phyloP scores from a whole-genome alignment of 2,329 filamentous ascomycete genomes.

The Tolypocladium album region DNA sequence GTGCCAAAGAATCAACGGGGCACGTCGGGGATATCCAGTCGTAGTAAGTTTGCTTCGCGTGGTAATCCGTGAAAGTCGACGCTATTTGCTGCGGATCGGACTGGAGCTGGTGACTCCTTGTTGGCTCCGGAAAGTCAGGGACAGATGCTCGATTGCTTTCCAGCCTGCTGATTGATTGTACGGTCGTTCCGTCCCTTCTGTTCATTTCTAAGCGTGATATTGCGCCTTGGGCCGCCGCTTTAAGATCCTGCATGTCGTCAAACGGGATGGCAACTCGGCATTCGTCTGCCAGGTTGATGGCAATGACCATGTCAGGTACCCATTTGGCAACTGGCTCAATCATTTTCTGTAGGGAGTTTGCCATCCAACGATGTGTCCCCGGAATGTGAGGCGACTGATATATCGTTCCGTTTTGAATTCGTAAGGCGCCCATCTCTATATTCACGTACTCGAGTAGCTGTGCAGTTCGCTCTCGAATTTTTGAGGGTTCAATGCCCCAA shows the following conservation, averaged over 20 bases:
- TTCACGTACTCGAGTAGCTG: slow-evolving; percentile 19
- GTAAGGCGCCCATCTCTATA: slow-evolving; percentile 29
- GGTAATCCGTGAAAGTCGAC: slow-evolving; percentile 9
- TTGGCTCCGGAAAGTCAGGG: background rate
- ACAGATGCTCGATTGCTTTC: background rate
- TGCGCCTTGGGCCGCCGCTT: slow-evolving; percentile 35
- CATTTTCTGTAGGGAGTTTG: slow-evolving; percentile 43
- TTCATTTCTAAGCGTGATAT: background rate
- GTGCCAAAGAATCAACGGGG: slow-evolving; percentile 33
- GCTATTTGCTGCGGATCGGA: background rate
- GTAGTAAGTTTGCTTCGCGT: slow-evolving; percentile 20
- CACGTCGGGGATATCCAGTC: slow-evolving; percentile 29
- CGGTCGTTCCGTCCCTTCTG: background rate
- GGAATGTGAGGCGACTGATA: slow-evolving; percentile 20
- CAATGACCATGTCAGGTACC: slow-evolving; percentile 68
- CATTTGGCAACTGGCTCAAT: slow-evolving; percentile 56
- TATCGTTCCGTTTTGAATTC: slow-evolving; percentile 52
- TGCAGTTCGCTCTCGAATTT: slow-evolving; percentile 45
- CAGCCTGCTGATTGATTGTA: background rate
- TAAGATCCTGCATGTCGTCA: slow-evolving; percentile 44
- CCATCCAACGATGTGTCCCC: slow-evolving; percentile 21
- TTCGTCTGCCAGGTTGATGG: slow-evolving; percentile 64
- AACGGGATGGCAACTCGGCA: slow-evolving; percentile 46
- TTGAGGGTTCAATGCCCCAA: slow-evolving; percentile 57
- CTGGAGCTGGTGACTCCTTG: background rate